Percentiles rank a stretch among this genome's conserved stretches.
phyloP scores from a whole-genome alignment of 805 yeast species.

The Kodamaea laetipori region DNA sequence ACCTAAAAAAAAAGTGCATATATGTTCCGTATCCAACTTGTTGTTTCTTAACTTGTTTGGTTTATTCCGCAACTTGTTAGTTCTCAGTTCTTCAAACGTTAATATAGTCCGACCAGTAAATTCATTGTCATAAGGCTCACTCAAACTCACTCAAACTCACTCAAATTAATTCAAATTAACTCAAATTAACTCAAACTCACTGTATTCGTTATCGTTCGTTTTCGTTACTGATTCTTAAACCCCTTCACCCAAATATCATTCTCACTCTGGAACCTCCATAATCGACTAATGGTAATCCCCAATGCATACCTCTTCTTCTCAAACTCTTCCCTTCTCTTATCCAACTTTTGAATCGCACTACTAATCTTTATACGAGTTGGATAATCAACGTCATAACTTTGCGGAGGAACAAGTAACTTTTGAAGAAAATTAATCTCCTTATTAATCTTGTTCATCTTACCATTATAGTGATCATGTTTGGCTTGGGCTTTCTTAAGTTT shows the following conservation, averaged over 20 bases:
- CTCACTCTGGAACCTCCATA: constrained; percentile 46
- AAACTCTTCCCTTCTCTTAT: constrained; percentile 42
- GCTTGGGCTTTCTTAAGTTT: constrained; percentile 27
- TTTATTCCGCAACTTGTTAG: too few species aligned
- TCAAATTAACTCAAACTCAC: too few species aligned
- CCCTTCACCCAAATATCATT: constrained; percentile 45
- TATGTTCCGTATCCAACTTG: too few species aligned
- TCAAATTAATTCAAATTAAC: too few species aligned
- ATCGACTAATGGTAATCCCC: constrained; percentile 44
- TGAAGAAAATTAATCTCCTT: constrained; percentile 42
- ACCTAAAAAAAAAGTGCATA: too few species aligned
- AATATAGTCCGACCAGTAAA: too few species aligned
- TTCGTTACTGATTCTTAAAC: constrained; percentile 21
- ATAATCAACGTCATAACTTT: constrained; percentile 45
- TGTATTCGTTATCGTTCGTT: too few species aligned
- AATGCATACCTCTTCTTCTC: constrained; percentile 43
- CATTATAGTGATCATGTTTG: constrained; percentile 36
- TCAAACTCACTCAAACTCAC: too few species aligned
- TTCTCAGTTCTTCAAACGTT: too few species aligned
- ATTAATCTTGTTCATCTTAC: constrained; percentile 37
- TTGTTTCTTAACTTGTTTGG: too few species aligned
- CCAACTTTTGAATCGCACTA: constrained; percentile 42
- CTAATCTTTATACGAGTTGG: constrained; percentile 42
- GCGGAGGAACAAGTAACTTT: constrained; percentile 42
- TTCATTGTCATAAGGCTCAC: too few species aligned